A percentile compares a stretch with the other conserved stretches of the same genome.
phyloP scores from a whole-genome alignment of 2,329 filamentous ascomycete genomes.

The Sporothrix pallida region DNA sequence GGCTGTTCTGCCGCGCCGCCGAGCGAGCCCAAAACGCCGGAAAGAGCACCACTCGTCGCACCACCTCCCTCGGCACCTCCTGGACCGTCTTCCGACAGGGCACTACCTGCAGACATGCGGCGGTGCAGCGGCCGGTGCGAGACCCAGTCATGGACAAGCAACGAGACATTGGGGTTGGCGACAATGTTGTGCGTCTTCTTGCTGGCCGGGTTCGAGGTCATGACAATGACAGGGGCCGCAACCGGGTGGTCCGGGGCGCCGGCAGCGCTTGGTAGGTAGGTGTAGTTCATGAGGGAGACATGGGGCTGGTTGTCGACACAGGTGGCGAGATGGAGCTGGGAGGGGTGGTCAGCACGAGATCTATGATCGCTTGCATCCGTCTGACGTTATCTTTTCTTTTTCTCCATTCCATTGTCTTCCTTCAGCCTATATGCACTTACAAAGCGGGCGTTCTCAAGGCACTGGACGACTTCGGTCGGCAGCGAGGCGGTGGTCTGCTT shows the following conservation, averaged over 20 bases:
- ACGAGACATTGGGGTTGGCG: constrained; percentile 83
- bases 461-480: constrained; percentile 84
- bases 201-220: constrained; percentile 83
- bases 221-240: constrained; percentile 77
- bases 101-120: constrained; percentile 65
- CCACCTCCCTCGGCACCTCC: neutral
- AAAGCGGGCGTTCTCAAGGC: constrained; percentile 92
- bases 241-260: constrained; percentile 52
- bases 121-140: constrained; percentile 84
- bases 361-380: neutral
- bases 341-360: neutral
- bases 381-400: neutral
- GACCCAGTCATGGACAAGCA: constrained; percentile 98
- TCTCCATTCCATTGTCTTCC: constrained; percentile 19
- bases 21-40: neutral
- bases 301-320: constrained; percentile 83
- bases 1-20: constrained; percentile 63
- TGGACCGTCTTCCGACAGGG: constrained; percentile 46
- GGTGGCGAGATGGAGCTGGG: constrained; percentile 91
- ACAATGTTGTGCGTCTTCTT: constrained; percentile 83
- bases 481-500: constrained; percentile 72
- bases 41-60: neutral
- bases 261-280: constrained; percentile 82
- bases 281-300: constrained; percentile 98
- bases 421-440: constrained; percentile 56